Conservation (phyloP, 768 basidiomycete species). For the Leccinum variicolor region DNA sequence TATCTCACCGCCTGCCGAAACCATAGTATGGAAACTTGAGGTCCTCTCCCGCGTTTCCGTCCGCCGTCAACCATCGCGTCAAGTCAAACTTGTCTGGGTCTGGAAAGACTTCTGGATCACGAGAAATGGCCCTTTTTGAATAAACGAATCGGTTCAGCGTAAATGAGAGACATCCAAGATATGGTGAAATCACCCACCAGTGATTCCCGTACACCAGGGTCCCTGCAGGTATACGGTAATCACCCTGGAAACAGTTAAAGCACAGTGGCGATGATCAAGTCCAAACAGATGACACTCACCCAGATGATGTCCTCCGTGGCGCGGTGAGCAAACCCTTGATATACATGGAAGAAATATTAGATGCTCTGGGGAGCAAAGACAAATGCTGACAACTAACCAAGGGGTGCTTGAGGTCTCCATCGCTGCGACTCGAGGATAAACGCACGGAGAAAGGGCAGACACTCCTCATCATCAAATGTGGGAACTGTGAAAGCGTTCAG, state of each 20-base stretch:
- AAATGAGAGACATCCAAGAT: neutral
- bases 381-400: conserved; percentile 12
- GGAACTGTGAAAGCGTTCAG: conserved; percentile 25
- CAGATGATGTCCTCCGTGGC: conserved; percentile 17
- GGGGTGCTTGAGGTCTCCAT: conserved; percentile 29
- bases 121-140: conserved; percentile 30
- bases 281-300: conserved; percentile 1
- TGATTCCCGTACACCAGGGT: conserved; percentile 15
- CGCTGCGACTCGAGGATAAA: conserved; percentile 35
- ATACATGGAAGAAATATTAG: neutral
- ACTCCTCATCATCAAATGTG: conserved; percentile 30
- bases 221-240: conserved; percentile 18
- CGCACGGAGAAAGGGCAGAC: conserved; percentile 29
- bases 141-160: neutral
- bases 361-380: neutral
- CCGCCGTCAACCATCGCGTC: conserved; percentile 26
- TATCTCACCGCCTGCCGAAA: conserved; percentile 38
- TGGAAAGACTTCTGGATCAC: conserved; percentile 35
- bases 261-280: neutral
- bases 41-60: conserved; percentile 37
- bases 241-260: conserved; percentile 5
- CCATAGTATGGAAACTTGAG: conserved; percentile 50
- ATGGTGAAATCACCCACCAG: conserved; percentile 2
- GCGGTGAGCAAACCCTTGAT: conserved; percentile 9
- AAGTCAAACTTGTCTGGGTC: conserved; percentile 35